Conservation (phyloP, 208 protist genomes). For the Trypanosoma grayi region DNA sequence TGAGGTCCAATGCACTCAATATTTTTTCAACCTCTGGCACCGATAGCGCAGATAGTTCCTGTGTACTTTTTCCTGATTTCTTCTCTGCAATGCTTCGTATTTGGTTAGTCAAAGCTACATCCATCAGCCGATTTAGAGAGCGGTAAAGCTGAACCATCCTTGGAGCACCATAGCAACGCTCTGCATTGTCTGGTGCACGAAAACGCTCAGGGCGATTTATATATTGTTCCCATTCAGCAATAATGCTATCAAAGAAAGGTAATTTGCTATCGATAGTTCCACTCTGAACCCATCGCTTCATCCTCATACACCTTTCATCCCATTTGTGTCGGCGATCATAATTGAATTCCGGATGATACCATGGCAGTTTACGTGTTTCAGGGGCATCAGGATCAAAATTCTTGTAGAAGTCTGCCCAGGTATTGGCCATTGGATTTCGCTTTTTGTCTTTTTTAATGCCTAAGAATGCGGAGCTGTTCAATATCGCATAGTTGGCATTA, state of each 20-base stretch:
- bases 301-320: conserved; percentile 91
- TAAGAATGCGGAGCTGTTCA: conserved; percentile 56
- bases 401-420: conserved; percentile 85
- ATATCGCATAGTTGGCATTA: conserved; percentile 78
- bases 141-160: conserved; percentile 90
- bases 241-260: conserved; percentile 80
- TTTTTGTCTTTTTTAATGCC: conserved; percentile 73
- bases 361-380: conserved; percentile 78
- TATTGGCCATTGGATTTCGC: conserved; percentile 80
- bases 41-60: conserved; percentile 35
- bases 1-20: conserved; percentile 49
- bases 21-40: conserved; percentile 54
- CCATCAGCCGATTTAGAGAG: conserved; percentile 79
- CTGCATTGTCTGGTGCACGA: conserved; percentile 65
- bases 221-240: conserved; percentile 91
- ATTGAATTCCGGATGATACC: conserved; percentile 88
- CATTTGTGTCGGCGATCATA: conserved; percentile 90
- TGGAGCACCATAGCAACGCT: conserved; percentile 77
- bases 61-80: conserved; percentile 18
- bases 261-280: conserved; percentile 81
- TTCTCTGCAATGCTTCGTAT: conserved; percentile 24
- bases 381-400: conserved; percentile 85
- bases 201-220: conserved; percentile 86
- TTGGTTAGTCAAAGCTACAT: conserved; percentile 80
- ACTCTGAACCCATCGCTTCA: conserved; percentile 91